These are phyloP conservation scores for Fraxinus platypoda DNA, from an alignment of 305 asterid genomes.

Conservation along the genomic window DNA sequence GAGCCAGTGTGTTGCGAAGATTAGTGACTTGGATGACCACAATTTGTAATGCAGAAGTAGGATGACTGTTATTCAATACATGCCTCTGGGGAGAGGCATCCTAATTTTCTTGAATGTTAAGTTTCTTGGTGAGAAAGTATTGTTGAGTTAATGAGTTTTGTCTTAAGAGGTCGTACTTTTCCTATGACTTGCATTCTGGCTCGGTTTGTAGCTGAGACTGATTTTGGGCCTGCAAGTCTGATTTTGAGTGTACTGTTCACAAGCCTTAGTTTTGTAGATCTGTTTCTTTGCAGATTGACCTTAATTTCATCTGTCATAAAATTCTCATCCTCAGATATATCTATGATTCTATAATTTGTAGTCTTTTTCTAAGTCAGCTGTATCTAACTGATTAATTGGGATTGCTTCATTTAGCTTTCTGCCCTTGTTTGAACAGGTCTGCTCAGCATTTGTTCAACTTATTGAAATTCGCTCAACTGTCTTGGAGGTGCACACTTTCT, in stretches of 20 bases:
- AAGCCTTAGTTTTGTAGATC: conserved; percentile 1
- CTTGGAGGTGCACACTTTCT: conserved; percentile 58
- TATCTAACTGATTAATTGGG: conserved; percentile 8
- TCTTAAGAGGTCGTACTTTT: conserved; percentile 16
- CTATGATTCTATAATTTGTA: not conserved
- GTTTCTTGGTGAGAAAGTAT: not conserved
- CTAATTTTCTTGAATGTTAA: conserved; percentile 1
- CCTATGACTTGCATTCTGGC: not conserved
- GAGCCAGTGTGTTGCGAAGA: conserved; percentile 2
- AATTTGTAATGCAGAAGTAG: conserved; percentile 9
- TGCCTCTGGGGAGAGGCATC: not conserved
- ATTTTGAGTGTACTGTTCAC: conserved; percentile 8
- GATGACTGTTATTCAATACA: conserved; percentile 1
- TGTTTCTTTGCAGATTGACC: not conserved
- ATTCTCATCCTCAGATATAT: not conserved
- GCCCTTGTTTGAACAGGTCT: conserved; percentile 57
- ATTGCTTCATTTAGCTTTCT: conserved; percentile 21
- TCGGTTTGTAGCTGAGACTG: not conserved
- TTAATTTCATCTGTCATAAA: not conserved
- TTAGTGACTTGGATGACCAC: not conserved
- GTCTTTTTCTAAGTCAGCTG: not conserved
- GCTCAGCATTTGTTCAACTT: conserved; percentile 95
- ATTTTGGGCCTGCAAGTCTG: conserved; percentile 2
- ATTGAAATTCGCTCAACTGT: conserved; percentile 80
- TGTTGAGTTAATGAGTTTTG: not conserved